Evolutionary conservation across 1,139 yeast genomes (phyloP).

Genomic region (Hanseniaspora sp.): DNA sequence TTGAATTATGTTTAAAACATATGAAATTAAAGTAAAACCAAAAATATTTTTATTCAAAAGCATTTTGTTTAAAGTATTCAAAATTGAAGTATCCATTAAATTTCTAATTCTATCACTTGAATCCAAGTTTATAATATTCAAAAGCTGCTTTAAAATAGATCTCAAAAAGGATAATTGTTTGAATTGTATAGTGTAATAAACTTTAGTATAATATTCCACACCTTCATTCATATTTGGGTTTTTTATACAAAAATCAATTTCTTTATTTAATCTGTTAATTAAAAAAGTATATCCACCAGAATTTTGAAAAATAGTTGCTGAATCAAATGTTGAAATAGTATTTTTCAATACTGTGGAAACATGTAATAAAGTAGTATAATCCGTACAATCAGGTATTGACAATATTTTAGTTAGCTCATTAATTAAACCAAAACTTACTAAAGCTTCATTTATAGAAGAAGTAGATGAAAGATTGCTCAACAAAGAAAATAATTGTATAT

Average conservation of each 20-base stretch:
- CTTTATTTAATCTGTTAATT: constrained; percentile 52
- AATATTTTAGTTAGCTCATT: constrained; percentile 56
- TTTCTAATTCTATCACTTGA: constrained; percentile 79
- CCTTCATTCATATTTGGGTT: constrained; percentile 46
- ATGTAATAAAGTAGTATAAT: constrained; percentile 51
- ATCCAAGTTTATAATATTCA: constrained; percentile 56
- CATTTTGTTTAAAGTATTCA: constrained; percentile 50
- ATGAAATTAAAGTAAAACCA: constrained; percentile 59
- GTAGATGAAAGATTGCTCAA: constrained; percentile 49
- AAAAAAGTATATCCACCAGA: constrained; percentile 55
- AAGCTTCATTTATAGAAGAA: constrained; percentile 39
- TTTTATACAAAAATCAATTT: constrained; percentile 52
- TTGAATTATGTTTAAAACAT: constrained; percentile 55
- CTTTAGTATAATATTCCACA: constrained; percentile 40
- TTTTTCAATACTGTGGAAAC: constrained; percentile 53
- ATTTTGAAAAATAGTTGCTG: constrained; percentile 50
- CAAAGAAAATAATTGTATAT: constrained; percentile 46
- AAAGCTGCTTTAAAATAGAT: constrained; percentile 47
- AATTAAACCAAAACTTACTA: constrained; percentile 62
- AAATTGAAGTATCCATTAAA: constrained; percentile 70
- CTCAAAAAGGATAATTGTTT: constrained; percentile 53
- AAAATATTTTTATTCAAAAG: constrained; percentile 48
- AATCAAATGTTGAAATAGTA: constrained; percentile 39
- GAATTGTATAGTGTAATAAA: constrained; percentile 50
- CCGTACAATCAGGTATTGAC: constrained; percentile 37